Evolutionary conservation across 768 basidiomycete species (phyloP), one percentile per base, ranked within the genome.

Genomic region (Boletus sensibilis): DNA sequence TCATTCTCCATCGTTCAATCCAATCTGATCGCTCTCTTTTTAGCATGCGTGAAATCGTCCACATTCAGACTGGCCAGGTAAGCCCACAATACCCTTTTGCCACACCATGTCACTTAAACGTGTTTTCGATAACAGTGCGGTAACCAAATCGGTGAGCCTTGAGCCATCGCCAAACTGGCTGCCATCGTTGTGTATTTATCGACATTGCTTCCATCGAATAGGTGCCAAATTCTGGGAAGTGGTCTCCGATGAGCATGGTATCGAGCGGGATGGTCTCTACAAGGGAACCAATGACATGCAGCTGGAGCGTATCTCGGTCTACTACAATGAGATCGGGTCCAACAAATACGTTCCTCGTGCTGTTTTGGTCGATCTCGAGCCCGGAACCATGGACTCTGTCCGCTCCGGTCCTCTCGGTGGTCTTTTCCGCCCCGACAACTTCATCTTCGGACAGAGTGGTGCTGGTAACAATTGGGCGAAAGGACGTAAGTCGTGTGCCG

Each of bases 401-500:
- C 90, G 90, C 75, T 88, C 89, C 50, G 92, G 92, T 50, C 91
- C 93, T 64, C 83, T 96, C 52, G 94, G 95, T 69, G 78, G 78
- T 62, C 86, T 98, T 62, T 98, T 97, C 91, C 88, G 93, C 67
- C 95, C 95, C 37, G 95, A 97, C 78, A 98, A 97, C 83, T 96
- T 96, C 70, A 94, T 98, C 68, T 97, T 95, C 63, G 96, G 94
- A 53, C 96, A 98, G 77, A 94, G 87, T 74, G 94, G 94, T 77
- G 96, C 94, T 65, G 95, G 96, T 71, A 98, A 99, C 86, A 98
- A 98, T 80, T 98, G 97, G 97, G 96, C 97, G 23, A 99, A 98
- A 88, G 96, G 96, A 82, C 90, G 90, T 94, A 70, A 84, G 92
- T 90, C 38, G 5, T 42, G 16, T 14, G 8, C 33, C 5, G 5